Evolutionary conservation across 371 early-diverging fungal species (phyloP), one percentile per base, ranked within the genome.

Genomic region (Rhizopus stolonifer): DNA sequence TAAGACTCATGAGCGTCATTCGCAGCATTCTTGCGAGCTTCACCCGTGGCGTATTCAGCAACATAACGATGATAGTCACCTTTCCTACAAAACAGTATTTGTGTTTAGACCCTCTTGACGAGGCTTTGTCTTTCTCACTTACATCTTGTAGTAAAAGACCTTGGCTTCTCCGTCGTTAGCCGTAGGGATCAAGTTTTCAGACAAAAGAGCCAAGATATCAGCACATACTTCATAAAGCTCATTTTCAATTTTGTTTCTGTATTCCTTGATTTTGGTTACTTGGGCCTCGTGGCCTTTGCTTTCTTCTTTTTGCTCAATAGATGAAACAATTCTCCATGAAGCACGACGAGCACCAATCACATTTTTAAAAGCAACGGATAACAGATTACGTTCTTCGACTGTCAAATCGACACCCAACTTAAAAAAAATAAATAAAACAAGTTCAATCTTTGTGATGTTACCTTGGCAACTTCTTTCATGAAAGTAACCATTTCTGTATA

Each of bases 61-160:
- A 99, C 88, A 79, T 99, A 99, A 69, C 99, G 92, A 86, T 94
- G 93, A 84, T 99, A 99, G 78, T 99, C 99, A 52, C 99, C 99
- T 88, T 95, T 97, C 89, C 88, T 88, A 58, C 52, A 36, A 2
- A 33, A 44, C n/a, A n/a, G n/a, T n/a, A n/a, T n/a, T n/a, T n/a
- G n/a, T n/a, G n/a, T n/a, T n/a, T n/a, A n/a, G n/a, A n/a, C n/a
- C n/a, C n/a, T n/a, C n/a, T n/a, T 29, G 31, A 29, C 31, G 31
- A 7, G 7, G 10, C 31, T 29, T 4, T 29, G 31, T 29, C 10
- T 29, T 29, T 24, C 11, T 14, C 25, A 69, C 79, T 62, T 64
- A 87, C 99, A 99, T 99, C 88, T 99, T 99, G 84, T 94, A 90
- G 83, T 98, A 99, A 78, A 99, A 99, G 58, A 99, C 98, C 81